These are phyloP conservation scores for Theobroma grandiflorum DNA, from an alignment of 441 rosid genomes.

Conservation along the genomic window DNA sequence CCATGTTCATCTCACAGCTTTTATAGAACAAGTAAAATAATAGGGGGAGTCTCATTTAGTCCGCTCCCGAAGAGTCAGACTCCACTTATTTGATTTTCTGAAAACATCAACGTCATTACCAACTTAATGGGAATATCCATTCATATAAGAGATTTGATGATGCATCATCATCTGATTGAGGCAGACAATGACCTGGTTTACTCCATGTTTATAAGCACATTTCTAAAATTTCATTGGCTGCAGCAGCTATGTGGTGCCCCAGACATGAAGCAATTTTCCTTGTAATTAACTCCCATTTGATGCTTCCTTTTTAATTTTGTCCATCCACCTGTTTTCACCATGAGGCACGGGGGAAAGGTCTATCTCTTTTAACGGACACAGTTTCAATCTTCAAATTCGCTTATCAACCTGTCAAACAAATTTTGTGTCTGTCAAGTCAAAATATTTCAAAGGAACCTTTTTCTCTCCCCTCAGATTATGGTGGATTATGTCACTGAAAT, in stretches of 20 bases:
- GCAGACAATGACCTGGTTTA: slow-evolving; percentile 41
- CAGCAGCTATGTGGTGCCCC: slow-evolving; percentile 16
- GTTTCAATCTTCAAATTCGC: background rate
- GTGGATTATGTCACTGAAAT: slow-evolving; percentile 19
- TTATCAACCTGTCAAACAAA: background rate
- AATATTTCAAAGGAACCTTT: background rate
- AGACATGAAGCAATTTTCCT: background rate
- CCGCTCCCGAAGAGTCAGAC: slow-evolving; percentile 36
- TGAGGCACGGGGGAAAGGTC: too few species aligned
- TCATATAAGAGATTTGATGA: slow-evolving; percentile 15
- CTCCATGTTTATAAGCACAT: slow-evolving; percentile 33
- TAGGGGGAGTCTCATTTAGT: background rate
- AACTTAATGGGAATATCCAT: slow-evolving; percentile 35
- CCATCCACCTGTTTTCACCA: slow-evolving; percentile 14
- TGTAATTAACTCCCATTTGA: background rate
- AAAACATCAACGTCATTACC: slow-evolving; percentile 52
- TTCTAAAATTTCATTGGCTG: slow-evolving; percentile 29
- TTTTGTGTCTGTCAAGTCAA: background rate
- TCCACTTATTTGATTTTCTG: slow-evolving; percentile 38
- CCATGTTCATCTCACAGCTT: slow-evolving; percentile 14
- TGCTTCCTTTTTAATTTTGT: background rate
- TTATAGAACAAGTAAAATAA: background rate
- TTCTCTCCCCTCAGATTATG: background rate
- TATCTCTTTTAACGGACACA: background rate
- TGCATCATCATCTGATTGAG: slow-evolving; percentile 19